These are phyloP conservation scores for Bocquillonia castaneifolia DNA, from an alignment of 441 rosid species.

Conservation along the genomic window DNA sequence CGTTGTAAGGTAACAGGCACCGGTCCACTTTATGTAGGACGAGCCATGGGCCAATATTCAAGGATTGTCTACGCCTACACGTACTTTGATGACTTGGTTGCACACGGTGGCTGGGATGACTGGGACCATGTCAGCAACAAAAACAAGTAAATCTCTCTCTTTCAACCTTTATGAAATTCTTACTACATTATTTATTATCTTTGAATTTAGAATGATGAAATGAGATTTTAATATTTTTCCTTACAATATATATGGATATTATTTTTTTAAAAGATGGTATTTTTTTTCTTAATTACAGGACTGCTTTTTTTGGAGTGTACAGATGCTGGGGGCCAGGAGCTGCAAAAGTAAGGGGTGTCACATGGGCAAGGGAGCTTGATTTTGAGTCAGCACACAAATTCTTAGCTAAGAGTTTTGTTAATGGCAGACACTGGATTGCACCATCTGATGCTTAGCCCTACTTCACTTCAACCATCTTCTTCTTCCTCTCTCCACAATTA, in stretches of 20 bases:
- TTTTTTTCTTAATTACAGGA: conserved; percentile 33
- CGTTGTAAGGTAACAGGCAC: conserved; percentile 73
- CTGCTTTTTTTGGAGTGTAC: conserved; percentile 77
- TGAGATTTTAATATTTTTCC: too few species aligned
- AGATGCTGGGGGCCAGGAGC: conserved; percentile 89
- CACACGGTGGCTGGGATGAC: conserved; percentile 94
- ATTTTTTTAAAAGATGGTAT: too few species aligned
- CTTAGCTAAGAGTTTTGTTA: conserved; percentile 77
- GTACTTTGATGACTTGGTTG: conserved; percentile 73
- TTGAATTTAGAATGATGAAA: too few species aligned
- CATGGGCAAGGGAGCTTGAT: conserved; percentile 85
- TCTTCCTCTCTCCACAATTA: not conserved
- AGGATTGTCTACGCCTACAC: conserved; percentile 80
- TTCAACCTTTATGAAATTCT: not conserved
- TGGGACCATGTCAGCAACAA: conserved; percentile 87
- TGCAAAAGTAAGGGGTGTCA: conserved; percentile 59
- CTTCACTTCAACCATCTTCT: not conserved
- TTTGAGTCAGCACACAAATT: conserved; percentile 72
- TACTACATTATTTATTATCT: too few species aligned
- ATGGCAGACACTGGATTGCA: conserved; percentile 87
- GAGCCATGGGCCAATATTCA: conserved; percentile 94
- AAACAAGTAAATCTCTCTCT: conserved; percentile 47
- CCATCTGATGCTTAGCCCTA: conserved; percentile 52
- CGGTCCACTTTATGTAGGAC: conserved; percentile 76
- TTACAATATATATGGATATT: too few species aligned